Evolutionary conservation across 495 filamentous ascomycete species (phyloP).

Genomic region (Pseudoneurospora amorphoporcata): DNA sequence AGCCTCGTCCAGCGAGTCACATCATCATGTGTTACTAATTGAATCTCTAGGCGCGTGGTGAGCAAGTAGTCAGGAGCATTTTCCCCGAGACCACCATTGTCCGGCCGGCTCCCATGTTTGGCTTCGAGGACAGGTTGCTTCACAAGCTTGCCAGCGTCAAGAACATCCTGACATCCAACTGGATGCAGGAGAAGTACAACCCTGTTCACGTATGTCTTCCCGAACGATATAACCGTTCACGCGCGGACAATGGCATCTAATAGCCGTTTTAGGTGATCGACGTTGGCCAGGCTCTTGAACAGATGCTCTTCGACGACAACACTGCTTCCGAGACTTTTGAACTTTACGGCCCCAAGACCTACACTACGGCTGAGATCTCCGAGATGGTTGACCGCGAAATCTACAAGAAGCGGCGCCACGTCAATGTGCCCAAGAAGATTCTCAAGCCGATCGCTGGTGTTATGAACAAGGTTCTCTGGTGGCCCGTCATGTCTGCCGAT

Average conservation of each 20-base stretch:
- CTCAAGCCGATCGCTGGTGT: constrained; percentile 60
- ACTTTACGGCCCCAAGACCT: constrained; percentile 88
- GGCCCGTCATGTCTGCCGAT: constrained; percentile 72
- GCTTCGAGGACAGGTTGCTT: constrained; percentile 87
- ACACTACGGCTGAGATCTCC: constrained; percentile 78
- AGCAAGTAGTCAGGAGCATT: constrained; percentile 75
- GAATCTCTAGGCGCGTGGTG: constrained; percentile 56
- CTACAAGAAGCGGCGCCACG: constrained; percentile 73
- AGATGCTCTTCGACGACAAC: constrained; percentile 79
- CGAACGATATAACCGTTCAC: background rate
- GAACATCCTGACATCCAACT: constrained; percentile 81
- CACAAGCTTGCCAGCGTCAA: constrained; percentile 67
- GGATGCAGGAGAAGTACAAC: constrained; percentile 83
- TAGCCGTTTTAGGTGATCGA: constrained; percentile 56
- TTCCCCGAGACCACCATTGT: constrained; percentile 99
- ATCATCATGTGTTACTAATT: constrained; percentile 3
- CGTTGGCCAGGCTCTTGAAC: constrained; percentile 76
- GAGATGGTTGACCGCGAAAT: constrained; percentile 87
- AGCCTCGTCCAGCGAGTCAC: background rate
- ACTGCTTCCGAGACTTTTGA: constrained; percentile 88
- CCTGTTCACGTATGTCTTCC: constrained; percentile 70
- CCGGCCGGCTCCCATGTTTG: constrained; percentile 85
- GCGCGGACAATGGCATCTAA: constrained; percentile 8
- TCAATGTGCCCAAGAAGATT: constrained; percentile 79
- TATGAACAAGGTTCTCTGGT: constrained; percentile 78